A percentile compares a stretch with the other conserved stretches of the same genome.
phyloP scores from a whole-genome alignment of 768 basidiomycete genomes.

The Candolleomyces eurysporus region DNA sequence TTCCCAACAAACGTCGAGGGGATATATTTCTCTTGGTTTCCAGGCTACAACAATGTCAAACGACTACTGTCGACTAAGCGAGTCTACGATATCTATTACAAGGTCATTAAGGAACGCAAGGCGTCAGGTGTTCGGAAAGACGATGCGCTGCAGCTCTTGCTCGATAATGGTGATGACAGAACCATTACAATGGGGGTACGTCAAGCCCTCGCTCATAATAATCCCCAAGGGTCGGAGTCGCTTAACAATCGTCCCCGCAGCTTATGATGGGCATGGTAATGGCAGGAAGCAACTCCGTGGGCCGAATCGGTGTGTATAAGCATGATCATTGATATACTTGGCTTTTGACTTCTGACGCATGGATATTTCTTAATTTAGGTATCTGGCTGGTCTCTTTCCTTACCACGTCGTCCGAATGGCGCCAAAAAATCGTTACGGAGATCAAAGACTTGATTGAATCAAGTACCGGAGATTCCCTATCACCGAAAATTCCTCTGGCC shows the following conservation, averaged over 20 bases:
- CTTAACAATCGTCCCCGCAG: background rate
- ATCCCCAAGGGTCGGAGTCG: background rate
- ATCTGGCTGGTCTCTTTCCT: background rate
- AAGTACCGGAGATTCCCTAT: background rate
- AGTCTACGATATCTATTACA: constrained; percentile 1
- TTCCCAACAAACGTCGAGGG: background rate
- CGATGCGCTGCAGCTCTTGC: constrained; percentile 1
- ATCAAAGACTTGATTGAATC: background rate
- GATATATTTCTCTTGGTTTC: background rate
- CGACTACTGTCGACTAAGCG: background rate
- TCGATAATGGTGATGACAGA: background rate
- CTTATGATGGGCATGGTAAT: constrained; percentile 2
- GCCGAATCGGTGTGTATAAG: background rate
- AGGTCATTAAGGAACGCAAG: background rate
- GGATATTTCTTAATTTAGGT: background rate
- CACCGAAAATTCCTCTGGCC: background rate
- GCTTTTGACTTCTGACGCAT: no score
- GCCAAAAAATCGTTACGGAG: background rate
- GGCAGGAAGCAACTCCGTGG: background rate
- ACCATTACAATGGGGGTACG: background rate
- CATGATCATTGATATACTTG: no score
- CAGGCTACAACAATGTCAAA: background rate
- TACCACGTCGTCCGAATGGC: background rate
- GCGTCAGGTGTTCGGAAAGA: background rate
- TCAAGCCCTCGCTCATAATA: background rate